Conservation (phyloP, 495 filamentous ascomycete genomes). For the Penicillium egyptiacum region DNA sequence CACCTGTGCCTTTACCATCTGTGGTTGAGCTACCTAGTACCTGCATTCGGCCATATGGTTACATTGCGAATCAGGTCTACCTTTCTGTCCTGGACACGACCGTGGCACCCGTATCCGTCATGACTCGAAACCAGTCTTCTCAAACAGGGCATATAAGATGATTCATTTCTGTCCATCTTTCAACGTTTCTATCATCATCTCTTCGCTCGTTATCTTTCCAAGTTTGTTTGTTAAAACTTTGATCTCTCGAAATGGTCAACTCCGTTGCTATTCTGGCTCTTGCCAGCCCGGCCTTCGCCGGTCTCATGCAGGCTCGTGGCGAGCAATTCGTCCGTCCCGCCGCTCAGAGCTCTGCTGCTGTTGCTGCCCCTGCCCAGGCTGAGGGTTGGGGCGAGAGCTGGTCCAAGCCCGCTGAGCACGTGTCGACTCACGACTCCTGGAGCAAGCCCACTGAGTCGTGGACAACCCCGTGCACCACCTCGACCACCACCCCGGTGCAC, state of each 20-base stretch:
- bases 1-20: conserved; percentile 25
- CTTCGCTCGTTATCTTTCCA: conserved; percentile 42
- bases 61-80: conserved; percentile 29
- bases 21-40: conserved; percentile 19
- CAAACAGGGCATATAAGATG: conserved; percentile 34
- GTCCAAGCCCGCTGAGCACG: conserved; percentile 15
- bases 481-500: conserved; percentile 7
- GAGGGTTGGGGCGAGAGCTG: conserved; percentile 14
- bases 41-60: conserved; percentile 27
- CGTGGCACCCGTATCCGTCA: conserved; percentile 29
- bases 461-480: conserved; percentile 13
- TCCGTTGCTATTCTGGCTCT: conserved; percentile 43
- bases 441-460: conserved; percentile 4
- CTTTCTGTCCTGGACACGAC: conserved; percentile 35
- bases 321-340: conserved; percentile 18
- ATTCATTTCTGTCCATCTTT: conserved; percentile 10
- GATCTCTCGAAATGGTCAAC: conserved; percentile 43
- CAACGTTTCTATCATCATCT: conserved; percentile 18
- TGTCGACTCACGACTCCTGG: conserved; percentile 1
- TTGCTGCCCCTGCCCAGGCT: background rate
- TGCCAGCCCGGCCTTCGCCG: conserved; percentile 43
- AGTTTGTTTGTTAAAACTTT: conserved; percentile 22
- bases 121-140: conserved; percentile 16
- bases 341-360: conserved; percentile 8
- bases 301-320: conserved; percentile 38